Percentiles rank a stretch among this genome's conserved stretches.
Evolutionary conservation across 2,329 filamentous ascomycete species (phyloP).

Genomic region (Paecilomyces dactylethromorphus): DNA sequence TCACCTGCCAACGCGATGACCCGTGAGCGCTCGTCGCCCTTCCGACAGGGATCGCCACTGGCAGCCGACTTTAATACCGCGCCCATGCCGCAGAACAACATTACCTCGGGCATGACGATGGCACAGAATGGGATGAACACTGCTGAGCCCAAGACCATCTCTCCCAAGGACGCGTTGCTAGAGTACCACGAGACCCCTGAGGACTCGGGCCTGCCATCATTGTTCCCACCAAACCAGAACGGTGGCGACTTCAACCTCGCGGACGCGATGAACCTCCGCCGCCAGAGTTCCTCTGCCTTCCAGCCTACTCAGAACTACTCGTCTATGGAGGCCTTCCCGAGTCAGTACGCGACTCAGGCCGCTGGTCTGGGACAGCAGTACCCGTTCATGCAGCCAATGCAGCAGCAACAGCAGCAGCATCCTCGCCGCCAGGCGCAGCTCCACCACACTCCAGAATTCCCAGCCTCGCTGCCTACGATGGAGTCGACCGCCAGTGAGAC

Average conservation of each 20-base stretch:
- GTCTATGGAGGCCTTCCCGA: conserved; percentile 36
- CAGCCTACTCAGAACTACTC: conserved; percentile 28
- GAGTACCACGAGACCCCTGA: conserved; percentile 75
- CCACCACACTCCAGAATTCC: conserved; percentile 50
- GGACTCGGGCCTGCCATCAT: conserved; percentile 57
- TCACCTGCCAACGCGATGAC: conserved; percentile 48
- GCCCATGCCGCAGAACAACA: conserved; percentile 30
- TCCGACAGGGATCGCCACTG: conserved; percentile 63
- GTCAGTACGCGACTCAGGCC: conserved; percentile 34
- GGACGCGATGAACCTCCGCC: conserved; percentile 29
- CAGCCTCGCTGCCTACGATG: conserved; percentile 54
- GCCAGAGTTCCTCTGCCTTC: conserved; percentile 28
- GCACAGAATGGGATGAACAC: conserved; percentile 26
- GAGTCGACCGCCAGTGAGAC: conserved; percentile 54
- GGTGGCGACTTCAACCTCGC: conserved; percentile 45
- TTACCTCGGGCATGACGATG: conserved; percentile 32
- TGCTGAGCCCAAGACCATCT: conserved; percentile 72
- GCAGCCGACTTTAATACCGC: conserved; percentile 41
- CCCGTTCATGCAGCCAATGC: conserved; percentile 26
- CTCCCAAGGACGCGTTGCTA: conserved; percentile 82
- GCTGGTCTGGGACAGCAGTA: conserved; percentile 48
- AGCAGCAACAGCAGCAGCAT: conserved; percentile 15
- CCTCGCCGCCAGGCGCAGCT: conserved; percentile 17
- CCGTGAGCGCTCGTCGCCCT: conserved; percentile 69
- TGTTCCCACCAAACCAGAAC: conserved; percentile 61